These are phyloP conservation scores for Beauveria caledonica DNA, from an alignment of 2,329 filamentous ascomycete genomes.

Conservation along the genomic window DNA sequence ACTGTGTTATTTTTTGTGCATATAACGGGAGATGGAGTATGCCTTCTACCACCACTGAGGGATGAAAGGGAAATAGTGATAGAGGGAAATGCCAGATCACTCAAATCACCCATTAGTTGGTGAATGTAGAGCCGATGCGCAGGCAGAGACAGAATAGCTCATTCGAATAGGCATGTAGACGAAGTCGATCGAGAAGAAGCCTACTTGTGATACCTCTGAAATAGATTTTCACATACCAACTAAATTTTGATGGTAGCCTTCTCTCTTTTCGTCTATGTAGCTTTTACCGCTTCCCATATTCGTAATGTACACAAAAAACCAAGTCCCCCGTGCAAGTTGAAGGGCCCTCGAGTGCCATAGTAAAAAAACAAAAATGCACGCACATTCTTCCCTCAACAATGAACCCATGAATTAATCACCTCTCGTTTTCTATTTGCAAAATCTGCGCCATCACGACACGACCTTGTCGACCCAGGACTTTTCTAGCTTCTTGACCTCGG, in stretches of 20 bases:
- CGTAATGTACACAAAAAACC: conserved; percentile 25
- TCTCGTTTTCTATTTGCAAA: conserved; percentile 2
- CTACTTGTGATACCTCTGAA: too few species aligned
- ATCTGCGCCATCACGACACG: conserved; percentile 33
- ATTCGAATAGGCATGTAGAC: too few species aligned
- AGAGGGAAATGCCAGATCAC: too few species aligned
- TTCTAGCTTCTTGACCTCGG: conserved; percentile 80
- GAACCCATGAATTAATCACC: background rate
- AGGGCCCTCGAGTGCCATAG: background rate
- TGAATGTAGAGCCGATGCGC: too few species aligned
- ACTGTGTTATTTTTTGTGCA: too few species aligned
- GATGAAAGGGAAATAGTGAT: too few species aligned
- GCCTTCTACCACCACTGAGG: too few species aligned
- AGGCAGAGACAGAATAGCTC: too few species aligned
- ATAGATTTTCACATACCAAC: too few species aligned
- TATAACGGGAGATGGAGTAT: too few species aligned
- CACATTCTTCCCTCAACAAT: background rate
- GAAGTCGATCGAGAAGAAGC: too few species aligned
- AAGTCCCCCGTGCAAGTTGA: background rate
- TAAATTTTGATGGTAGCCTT: conserved; percentile 17
- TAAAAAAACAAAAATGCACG: background rate
- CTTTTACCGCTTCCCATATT: conserved; percentile 24
- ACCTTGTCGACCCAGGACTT: conserved; percentile 81
- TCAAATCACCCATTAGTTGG: too few species aligned
- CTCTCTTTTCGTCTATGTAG: conserved; percentile 19